Evolutionary conservation across 2,329 filamentous ascomycete species (phyloP).

Genomic region (Orbilia ellipsospora): DNA sequence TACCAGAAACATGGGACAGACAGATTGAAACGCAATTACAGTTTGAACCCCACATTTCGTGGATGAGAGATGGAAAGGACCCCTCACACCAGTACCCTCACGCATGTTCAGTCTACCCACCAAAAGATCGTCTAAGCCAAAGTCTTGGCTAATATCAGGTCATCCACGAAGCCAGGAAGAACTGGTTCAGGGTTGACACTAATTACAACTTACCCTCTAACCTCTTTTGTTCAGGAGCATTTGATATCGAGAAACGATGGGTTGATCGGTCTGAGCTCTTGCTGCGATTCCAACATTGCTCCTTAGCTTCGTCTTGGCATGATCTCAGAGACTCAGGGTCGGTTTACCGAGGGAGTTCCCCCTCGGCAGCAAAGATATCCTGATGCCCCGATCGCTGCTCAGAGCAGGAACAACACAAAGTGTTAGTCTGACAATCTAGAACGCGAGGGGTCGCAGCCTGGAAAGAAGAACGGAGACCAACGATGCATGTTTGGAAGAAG

Average conservation of each 20-base stretch:
- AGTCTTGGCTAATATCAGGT: conserved; percentile 37
- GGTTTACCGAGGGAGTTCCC: conserved; percentile 52
- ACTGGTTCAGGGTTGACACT: conserved; percentile 13
- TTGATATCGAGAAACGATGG: conserved; percentile 28
- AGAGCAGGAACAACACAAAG: conserved; percentile 37
- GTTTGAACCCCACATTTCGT: conserved; percentile 32
- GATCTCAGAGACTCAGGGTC: conserved; percentile 33
- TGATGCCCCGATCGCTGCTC: conserved; percentile 27
- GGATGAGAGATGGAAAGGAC: conserved; percentile 34
- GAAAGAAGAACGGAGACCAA: conserved; percentile 12
- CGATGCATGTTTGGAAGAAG: conserved; percentile 32
- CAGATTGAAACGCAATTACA: conserved; percentile 40
- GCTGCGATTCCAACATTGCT: conserved; percentile 48
- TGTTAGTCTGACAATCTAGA: conserved; percentile 35
- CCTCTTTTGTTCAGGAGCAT: conserved; percentile 43
- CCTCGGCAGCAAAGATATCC: conserved; percentile 50
- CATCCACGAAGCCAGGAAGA: conserved; percentile 14
- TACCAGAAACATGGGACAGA: conserved; percentile 37
- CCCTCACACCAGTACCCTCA: conserved; percentile 21
- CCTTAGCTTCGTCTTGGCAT: conserved; percentile 37
- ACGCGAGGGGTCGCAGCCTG: conserved; percentile 2
- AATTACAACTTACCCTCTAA: conserved; percentile 25
- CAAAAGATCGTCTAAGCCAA: conserved; percentile 46
- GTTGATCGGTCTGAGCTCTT: conserved; percentile 49
- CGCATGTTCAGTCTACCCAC: conserved; percentile 29